Evolutionary conservation across 2,329 filamentous ascomycete species (phyloP), one percentile per base, ranked within the genome.

Genomic region (Chaetothyriales sp.): DNA sequence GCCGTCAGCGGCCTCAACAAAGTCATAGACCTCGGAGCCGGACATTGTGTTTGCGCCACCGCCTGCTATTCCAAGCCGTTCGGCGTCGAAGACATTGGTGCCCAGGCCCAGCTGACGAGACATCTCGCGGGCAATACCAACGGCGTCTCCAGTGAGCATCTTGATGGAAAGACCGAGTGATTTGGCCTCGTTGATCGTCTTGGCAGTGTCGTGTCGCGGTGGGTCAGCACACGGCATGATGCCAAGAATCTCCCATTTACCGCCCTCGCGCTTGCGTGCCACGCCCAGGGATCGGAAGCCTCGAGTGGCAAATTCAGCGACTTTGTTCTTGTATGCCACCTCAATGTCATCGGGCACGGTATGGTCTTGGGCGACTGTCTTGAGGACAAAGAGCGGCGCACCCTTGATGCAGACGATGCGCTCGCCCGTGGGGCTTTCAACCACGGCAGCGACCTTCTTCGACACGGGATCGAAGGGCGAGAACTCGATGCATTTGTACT

Each of bases 221-320:
- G 89, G 89, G 69, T 94, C 88, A 63, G 83, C 87, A 78, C 88
- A 94, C 65, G 89, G 88, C 86, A 94, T 90, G 64, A 95, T 94
- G 64, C 88, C 88, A 62, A 95, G 82, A 62, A 95, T 89, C 70
- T 94, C 86, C 88, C 89, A 95, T 52, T 79, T 74, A 66, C 81
- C 79, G 69, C 85, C 80, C 66, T 80, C 85, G 68, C 85, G 83
- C 79, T 92, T 94, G 72, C 88, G 87, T 64, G 88, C 88, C 73
- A 94, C 85, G 77, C 88, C 88, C 48, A 95, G 85, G 54, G 89
- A 92, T 71, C 89, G 86, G 78, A 94, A 94, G 74, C 89, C 89
- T 79, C 89, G 86, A 63, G 83, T 86, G 62, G 88, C 89, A 66
- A 94, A 94, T 69, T 94, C 89, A 48, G 85, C 85, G 55, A 94